Evolutionary conservation across 352 stramenopile genomes (phyloP).

Genomic region (Phytophthora citrophthora): DNA sequence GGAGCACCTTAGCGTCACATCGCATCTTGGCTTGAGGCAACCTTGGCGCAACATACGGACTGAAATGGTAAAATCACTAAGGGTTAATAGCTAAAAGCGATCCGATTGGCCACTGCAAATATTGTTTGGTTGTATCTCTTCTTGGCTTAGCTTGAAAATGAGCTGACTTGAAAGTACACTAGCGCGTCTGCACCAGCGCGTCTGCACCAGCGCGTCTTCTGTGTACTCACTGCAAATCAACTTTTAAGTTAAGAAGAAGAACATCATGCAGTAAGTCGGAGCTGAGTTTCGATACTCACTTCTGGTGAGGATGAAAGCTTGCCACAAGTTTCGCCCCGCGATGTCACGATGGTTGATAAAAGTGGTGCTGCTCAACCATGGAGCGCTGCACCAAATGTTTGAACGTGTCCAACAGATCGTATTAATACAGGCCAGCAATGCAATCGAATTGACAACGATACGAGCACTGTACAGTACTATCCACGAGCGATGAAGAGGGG

Average conservation of each 20-base stretch:
- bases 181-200: no score
- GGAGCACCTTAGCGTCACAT: conserved; percentile 5
- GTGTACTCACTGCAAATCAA: no score
- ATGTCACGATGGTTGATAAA: conserved; percentile 13
- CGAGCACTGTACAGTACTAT: conserved; percentile 10
- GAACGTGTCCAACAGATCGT: conserved; percentile 2
- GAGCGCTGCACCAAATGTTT: neutral
- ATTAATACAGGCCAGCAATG: neutral
- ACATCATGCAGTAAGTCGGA: no score
- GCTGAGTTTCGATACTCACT: no score
- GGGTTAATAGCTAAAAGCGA: neutral
- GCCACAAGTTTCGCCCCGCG: conserved; percentile 9
- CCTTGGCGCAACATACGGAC: conserved; percentile 5
- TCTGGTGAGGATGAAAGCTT: no score
- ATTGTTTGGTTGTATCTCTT: no score
- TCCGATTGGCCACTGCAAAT: no score
- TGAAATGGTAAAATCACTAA: no score
- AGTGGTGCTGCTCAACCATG: conserved; percentile 5
- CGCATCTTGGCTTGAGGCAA: neutral
- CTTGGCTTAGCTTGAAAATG: no score
- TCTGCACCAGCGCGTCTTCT: no score
- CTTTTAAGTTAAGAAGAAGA: no score
- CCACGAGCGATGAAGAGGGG: conserved; percentile 12
- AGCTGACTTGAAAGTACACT: no score
- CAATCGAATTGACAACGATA: conserved; percentile 8